Conservation (phyloP, 176 grass and related monocot species). For the Carex pumila region DNA sequence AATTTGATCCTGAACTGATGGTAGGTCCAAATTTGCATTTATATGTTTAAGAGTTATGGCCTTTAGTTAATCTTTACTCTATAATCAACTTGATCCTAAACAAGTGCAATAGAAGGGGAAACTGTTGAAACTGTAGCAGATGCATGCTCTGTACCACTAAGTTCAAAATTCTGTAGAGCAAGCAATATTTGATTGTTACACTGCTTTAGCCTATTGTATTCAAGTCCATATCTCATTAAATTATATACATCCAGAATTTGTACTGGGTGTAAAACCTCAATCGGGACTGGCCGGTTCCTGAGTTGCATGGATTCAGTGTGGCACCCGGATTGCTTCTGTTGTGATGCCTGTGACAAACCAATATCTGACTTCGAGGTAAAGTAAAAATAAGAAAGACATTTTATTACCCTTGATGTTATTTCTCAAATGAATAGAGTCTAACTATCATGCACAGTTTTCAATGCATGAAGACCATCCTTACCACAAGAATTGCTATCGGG, state of each 20-base stretch:
- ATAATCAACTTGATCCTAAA: not conserved
- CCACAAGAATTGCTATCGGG: conserved; percentile 71
- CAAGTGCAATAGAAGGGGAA: not conserved
- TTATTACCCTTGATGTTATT: not conserved
- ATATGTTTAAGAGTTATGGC: not conserved
- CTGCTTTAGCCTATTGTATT: not conserved
- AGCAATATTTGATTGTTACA: not conserved
- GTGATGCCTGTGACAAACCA: conserved; percentile 49
- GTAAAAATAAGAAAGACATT: not conserved
- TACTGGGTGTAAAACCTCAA: conserved; percentile 59
- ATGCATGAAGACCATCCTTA: conserved; percentile 73
- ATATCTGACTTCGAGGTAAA: conserved; percentile 88
- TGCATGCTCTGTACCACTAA: not conserved
- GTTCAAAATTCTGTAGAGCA: not conserved
- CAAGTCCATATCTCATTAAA: conserved; percentile 21
- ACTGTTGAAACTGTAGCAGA: not conserved
- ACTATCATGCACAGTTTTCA: conserved; percentile 47
- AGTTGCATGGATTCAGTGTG: conserved; percentile 72
- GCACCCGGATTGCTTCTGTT: conserved; percentile 79
- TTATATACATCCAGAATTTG: conserved; percentile 52
- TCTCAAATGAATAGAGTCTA: conserved; percentile 2
- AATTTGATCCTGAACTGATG: not conserved
- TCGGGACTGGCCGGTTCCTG: conserved; percentile 54
- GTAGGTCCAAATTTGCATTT: not conserved
- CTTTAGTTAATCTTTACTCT: not conserved